phyloP scores from a whole-genome alignment of 345 rosid genomes.

The Mallotus nudiflorus region DNA sequence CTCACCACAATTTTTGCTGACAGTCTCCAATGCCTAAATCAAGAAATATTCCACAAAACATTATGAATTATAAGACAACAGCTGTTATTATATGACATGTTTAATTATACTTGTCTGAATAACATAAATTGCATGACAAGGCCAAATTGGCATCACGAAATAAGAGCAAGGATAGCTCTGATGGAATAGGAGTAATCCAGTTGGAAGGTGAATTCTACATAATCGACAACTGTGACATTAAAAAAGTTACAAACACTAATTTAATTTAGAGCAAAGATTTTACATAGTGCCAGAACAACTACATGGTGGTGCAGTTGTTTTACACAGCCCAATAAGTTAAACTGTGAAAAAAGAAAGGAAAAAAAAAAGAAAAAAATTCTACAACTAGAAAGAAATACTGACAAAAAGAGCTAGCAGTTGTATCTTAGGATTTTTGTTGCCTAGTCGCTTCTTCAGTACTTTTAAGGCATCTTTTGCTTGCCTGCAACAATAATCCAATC shows the following conservation, averaged over 20 bases:
- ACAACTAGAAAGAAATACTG: slow-evolving; percentile 34
- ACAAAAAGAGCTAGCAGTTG: slow-evolving; percentile 88
- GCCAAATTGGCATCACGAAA: too few relatives aligned
- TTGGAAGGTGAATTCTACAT: background rate
- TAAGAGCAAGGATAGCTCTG: too few relatives aligned
- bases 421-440: slow-evolving; percentile 82
- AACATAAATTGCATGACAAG: too few relatives aligned
- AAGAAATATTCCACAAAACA: slow-evolving; percentile 17
- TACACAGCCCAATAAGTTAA: background rate
- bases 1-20: slow-evolving; percentile 95
- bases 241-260: background rate
- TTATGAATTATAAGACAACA: background rate
- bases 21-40: slow-evolving; percentile 80
- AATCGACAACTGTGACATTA: background rate
- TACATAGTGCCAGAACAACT: background rate
- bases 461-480: slow-evolving; percentile 89
- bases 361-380: slow-evolving; percentile 2
- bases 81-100: background rate
- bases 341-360: too few relatives aligned
- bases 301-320: too few relatives aligned
- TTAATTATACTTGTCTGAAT: too few relatives aligned
- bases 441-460: slow-evolving; percentile 85
- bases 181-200: background rate
- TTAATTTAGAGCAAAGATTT: background rate
- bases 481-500: slow-evolving; percentile 47